Evolutionary conservation across 495 filamentous ascomycete species (phyloP).

Genomic region (Thozetella sp.): DNA sequence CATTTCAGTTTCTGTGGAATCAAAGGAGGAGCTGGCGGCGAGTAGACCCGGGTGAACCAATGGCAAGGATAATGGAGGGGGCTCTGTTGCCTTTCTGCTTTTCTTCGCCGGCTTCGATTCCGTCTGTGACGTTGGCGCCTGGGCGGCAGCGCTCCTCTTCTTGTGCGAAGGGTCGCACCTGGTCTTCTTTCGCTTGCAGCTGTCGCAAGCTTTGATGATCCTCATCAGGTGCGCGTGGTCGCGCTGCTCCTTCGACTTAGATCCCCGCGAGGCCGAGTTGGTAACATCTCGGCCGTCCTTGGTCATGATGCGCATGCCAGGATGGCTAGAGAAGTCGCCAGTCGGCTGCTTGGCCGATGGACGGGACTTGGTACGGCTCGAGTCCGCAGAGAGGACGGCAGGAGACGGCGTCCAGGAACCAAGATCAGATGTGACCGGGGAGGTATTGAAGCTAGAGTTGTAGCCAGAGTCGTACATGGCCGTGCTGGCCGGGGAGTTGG

Average conservation of each 20-base stretch:
- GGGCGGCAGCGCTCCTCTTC: slow-evolving; percentile 37
- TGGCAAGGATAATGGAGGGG: slow-evolving; percentile 17
- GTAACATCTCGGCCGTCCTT: slow-evolving; percentile 58
- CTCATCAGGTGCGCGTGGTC: slow-evolving; percentile 61
- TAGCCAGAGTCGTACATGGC: slow-evolving; percentile 41
- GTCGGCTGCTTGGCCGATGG: slow-evolving; percentile 4
- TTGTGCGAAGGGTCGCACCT: slow-evolving; percentile 53
- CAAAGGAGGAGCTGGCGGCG: neutral
- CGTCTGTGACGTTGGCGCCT: slow-evolving; percentile 24
- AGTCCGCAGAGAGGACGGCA: slow-evolving; percentile 14
- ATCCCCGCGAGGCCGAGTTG: slow-evolving; percentile 55
- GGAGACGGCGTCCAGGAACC: slow-evolving; percentile 38
- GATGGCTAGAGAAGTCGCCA: slow-evolving; percentile 46
- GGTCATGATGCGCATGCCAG: slow-evolving; percentile 62
- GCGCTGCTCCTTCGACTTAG: slow-evolving; percentile 63
- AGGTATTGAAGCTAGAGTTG: slow-evolving; percentile 41
- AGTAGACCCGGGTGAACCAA: slow-evolving; percentile 12
- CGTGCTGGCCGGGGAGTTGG: slow-evolving; percentile 37
- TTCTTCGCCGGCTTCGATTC: slow-evolving; percentile 36
- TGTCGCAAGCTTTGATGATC: slow-evolving; percentile 59
- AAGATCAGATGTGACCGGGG: slow-evolving; percentile 39
- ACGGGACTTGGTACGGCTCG: slow-evolving; percentile 10
- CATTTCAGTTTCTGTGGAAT: neutral
- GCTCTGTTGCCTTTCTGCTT: slow-evolving; percentile 31
- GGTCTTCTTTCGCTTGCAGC: slow-evolving; percentile 57